Conservation (phyloP, 345 rosid species). For the Hirschfeldia incana region DNA sequence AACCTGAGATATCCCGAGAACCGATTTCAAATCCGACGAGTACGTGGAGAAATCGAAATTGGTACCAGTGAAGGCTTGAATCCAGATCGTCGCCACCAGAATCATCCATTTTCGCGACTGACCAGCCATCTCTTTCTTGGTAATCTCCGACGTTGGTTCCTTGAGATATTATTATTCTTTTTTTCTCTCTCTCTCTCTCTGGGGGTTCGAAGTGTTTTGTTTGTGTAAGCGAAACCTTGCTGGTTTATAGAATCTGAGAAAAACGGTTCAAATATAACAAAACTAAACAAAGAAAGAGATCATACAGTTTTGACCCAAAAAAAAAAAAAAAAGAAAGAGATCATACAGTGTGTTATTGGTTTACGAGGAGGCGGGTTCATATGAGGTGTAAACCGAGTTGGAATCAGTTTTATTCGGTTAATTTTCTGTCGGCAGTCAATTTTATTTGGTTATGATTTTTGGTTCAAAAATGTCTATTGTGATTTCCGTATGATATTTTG, state of each 20-base stretch:
- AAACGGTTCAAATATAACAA: neutral
- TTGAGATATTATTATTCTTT: neutral
- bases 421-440: neutral
- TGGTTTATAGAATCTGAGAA: neutral
- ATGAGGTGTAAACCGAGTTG: neutral
- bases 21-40: constrained; percentile 72
- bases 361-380: neutral
- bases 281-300: no score
- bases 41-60: constrained; percentile 96
- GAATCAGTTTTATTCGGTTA: neutral
- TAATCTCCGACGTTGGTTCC: constrained; percentile 18
- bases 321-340: no score
- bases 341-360: neutral
- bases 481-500: no score
- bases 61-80: constrained; percentile 96
- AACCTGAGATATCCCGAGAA: constrained; percentile 81
- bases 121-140: constrained; percentile 54
- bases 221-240: neutral
- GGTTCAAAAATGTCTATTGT: no score
- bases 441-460: no score
- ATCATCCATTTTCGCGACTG: constrained; percentile 96
- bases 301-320: no score
- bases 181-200: no score
- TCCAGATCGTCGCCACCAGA: constrained; percentile 89
- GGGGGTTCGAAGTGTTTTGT: neutral